Base-by-base conservation (phyloP, 345 rosid species). In the Firmiana major region DNA sequence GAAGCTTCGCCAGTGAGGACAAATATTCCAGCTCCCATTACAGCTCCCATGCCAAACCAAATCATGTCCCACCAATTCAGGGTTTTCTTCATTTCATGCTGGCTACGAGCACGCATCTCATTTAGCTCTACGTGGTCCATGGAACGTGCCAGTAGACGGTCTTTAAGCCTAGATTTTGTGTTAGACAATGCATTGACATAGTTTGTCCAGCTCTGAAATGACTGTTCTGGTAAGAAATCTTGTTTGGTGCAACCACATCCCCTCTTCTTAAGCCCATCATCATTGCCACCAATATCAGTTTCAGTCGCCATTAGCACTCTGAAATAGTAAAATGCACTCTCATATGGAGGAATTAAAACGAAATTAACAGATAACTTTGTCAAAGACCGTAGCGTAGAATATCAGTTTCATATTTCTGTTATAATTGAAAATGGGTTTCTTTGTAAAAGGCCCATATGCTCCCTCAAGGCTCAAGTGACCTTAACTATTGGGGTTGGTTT, bases 1-100 rank as follows among this genome's bases (percentile, higher is more conserved):
- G 92, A 88, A 58, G 90, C 90, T 83, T 83, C 89, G 13, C 94
- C 91, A 1, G 91, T 89, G 48, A 89, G 86, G 65, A 89, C 94
- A 68, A 91, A 91, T 40, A 90, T 85, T 53, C 90, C 90, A 11
- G 94, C 89, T 62, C 94, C 91, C 75, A 90, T 73, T 12, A 91
- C 89, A 2, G 88, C 82, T 6, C 91, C 91, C 7, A 89, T 78
- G 2, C 94, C 92, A 7, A 90, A 91, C 90, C 93, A 91, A 59
- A 88, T 75, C 5, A 91, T 57, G 77, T 90, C 93, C 91, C 88
- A 88, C 97, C 93, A 90, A 4, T 79, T 87, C 16, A 91, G 85
- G 6, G 85, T 84, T 31, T 81, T 88, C 81, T 86, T 89, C 93
- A 91, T 86, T 65, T 86, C 85, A 51, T 88, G 57, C 24, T 81